These are phyloP conservation scores for Takakia lepidozioides DNA, from an alignment of 225 moss, liverwort and hornwort genomes.

Conservation along the genomic window DNA sequence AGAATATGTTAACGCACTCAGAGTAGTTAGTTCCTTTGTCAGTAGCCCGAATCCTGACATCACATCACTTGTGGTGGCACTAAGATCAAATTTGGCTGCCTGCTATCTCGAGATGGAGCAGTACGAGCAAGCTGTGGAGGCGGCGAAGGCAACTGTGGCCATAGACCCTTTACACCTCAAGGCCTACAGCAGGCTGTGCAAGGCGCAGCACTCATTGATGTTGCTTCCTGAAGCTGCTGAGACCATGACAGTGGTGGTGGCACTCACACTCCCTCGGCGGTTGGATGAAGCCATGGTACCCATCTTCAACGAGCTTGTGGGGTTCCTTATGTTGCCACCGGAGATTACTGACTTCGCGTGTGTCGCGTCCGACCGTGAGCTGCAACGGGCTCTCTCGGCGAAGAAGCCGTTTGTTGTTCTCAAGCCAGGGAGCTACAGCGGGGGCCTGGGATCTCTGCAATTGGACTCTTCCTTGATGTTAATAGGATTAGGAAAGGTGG, in stretches of 20 bases:
- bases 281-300: neutral
- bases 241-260: constrained; percentile 1
- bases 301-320: neutral
- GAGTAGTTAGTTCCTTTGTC: neutral
- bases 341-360: neutral
- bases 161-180: neutral
- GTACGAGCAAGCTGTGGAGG: neutral
- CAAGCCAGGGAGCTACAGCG: constrained; percentile 1
- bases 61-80: neutral
- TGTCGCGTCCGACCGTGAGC: neutral
- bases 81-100: neutral
- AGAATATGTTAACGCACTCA: neutral
- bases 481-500: constrained; percentile 4
- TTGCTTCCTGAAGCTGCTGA: neutral
- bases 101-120: neutral
- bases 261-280: neutral
- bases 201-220: neutral
- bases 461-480: neutral
- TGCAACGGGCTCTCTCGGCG: neutral
- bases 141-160: neutral
- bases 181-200: neutral
- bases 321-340: neutral
- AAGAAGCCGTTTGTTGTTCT: neutral
- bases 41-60: neutral
- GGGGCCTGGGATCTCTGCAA: too few relatives aligned